Base-by-base conservation (phyloP, 352 stramenopile species). In the Pythium brachiatum region DNA sequence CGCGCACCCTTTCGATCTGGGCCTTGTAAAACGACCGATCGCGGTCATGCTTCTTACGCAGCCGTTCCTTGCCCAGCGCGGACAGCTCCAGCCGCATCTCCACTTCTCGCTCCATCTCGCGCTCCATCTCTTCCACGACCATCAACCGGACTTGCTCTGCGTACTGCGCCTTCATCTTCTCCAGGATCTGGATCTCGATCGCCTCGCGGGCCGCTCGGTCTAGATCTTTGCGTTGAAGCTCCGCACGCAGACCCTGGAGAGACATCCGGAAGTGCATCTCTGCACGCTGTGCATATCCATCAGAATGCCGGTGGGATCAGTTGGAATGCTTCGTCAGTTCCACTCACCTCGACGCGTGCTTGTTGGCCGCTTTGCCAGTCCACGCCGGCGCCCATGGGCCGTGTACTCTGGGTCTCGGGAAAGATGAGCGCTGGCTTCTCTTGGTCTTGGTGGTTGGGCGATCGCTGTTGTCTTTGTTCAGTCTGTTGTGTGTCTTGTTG, bases 91-190 rank as follows among this genome's bases (percentile, higher is more conserved):
- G 57, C 0, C 73, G 70, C 57, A 85, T 50, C 15, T 77, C 63
- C 27, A 88, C 74, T 55, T 89, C 73, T 23, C 83, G 76, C 32
- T 72, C 74, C 41, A 87, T 61, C 66, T 93, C 83, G 8, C 81
- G 78, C 50, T 83, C 66, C 60, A 90, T 63, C 51, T 93, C 83
- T 47, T 90, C 79, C 20, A 74, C 47, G 6, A 88, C 67, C 58
- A 91, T 68, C 27, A 64, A 4, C 38, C 81, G 70, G 16, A 91
- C 55, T 44, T 91, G 82, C 46, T 74, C 64, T 7, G 66, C 70
- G 54, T 93, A 90, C 29, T 73, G 62, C 0, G 53, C 39, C 39
- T 92, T 90, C 66, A 83, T 89, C 56, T 77, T 80, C 31, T 94
- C 76, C 15, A 94, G 59, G 26, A 94, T 66, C 57, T 89, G 68